Evolutionary conservation across 2,329 filamentous ascomycete genomes (phyloP), one percentile per base, ranked within the genome.

Genomic region (Fusarium sp.): DNA sequence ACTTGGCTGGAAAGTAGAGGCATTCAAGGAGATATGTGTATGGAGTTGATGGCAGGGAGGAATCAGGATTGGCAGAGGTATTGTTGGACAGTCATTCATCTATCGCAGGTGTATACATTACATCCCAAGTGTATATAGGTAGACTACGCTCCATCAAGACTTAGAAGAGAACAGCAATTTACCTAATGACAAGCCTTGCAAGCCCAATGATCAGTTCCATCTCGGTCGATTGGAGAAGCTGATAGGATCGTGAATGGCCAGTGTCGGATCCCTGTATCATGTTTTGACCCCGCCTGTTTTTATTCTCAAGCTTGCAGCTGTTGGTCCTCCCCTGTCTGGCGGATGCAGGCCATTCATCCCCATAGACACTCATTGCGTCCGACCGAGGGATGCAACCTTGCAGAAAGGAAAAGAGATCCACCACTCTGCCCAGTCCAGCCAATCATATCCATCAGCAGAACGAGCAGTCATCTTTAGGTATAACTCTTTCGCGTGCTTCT

Each of bases 101-200:
- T 12, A 48, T n/a, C 6, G 20, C 10, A 12, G 20, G 6, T 9
- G 22, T 22, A 8, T 4, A 22, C 11, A 22, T 1, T 15, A 6
- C 3, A 2, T 10, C 0, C 15, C 0, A 22, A 10, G 4, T 10
- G 26, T 8, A 22, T 28, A 28, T 15, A 1, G 5, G 10, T 3
- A 22, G 14, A 5, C 18, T 7, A 8, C 6, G 9, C 3, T 13
- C 41, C 1, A 11, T 11, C n/a, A 17, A 39, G 1, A 39, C 8
- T 15, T 18, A 0, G 1, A 9, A 36, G 8, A 36, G 3, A 5
- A 17, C 17, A 0, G 35, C 5, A 8, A 9, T 36, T 18, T 9
- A 36, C 1, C 35, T 36, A 18, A 36, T 17, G 1, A 6, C 8
- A 36, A 1, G 1, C 8, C 35, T 36, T 36, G 35, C 17, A 9